These are phyloP conservation scores for Silybum marianum DNA, from an alignment of 129 eudicot species.

Conservation along the genomic window DNA sequence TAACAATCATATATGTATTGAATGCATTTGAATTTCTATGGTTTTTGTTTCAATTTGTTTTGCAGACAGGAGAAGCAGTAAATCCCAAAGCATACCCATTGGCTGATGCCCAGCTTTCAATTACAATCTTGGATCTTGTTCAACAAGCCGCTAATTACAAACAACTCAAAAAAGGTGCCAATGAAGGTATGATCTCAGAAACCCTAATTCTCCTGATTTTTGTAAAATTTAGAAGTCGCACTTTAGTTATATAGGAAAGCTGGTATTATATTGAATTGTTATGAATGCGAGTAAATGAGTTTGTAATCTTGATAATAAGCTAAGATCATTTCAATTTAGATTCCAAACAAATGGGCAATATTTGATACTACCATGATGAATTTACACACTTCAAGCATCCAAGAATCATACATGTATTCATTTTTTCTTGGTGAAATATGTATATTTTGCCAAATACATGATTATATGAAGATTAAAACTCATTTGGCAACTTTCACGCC, in stretches of 20 bases:
- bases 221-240: neutral
- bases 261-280: neutral
- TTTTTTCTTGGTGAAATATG: neutral
- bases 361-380: neutral
- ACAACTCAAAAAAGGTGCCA: conserved; percentile 67
- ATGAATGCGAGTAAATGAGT: neutral
- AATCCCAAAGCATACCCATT: conserved; percentile 66
- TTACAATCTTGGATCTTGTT: conserved; percentile 56
- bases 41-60: neutral
- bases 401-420: neutral
- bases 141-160: conserved; percentile 67
- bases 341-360: neutral
- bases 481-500: neutral
- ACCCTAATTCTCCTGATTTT: neutral
- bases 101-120: conserved; percentile 59
- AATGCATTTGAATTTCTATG: neutral
- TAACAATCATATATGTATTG: neutral
- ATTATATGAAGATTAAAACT: neutral
- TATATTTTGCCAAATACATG: neutral
- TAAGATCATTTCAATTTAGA: neutral
- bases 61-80: conserved; percentile 52
- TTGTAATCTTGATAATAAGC: neutral
- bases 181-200: conserved; percentile 44
- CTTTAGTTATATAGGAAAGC: neutral
- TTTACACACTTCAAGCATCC: neutral